Conservation (phyloP, 805 yeast species). For the Spathaspora hagerdaliae region DNA sequence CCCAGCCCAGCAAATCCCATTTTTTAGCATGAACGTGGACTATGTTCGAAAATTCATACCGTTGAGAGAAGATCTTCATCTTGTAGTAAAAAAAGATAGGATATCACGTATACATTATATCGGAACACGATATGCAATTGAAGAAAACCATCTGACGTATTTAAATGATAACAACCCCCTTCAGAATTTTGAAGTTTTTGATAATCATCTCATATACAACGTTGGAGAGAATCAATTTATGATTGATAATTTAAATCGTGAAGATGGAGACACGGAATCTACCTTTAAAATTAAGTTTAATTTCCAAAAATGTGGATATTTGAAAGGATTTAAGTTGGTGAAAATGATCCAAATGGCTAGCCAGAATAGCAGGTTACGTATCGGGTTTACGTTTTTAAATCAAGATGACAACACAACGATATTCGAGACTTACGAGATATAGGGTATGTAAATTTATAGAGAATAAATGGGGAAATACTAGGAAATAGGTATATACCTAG, state of each 20-base stretch:
- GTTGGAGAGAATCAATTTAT: conserved; percentile 1
- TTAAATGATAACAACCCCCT: conserved; percentile 5
- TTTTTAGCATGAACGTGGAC: not conserved
- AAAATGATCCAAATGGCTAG: conserved; percentile 5
- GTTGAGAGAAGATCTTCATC: not conserved
- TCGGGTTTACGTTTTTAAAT: conserved; percentile 7
- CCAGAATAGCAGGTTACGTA: not conserved
- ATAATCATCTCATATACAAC: conserved; percentile 7
- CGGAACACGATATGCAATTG: not conserved
- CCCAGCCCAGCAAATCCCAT: not conserved
- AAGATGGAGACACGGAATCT: not conserved
- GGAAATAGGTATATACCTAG: no score
- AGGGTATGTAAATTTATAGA: not conserved
- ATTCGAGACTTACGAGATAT: conserved; percentile 5
- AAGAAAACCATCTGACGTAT: not conserved
- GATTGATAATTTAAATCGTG: conserved; percentile 5
- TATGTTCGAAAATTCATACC: not conserved
- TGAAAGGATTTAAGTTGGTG: conserved; percentile 3
- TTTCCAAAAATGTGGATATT: conserved; percentile 5
- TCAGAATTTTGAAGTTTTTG: conserved; percentile 6
- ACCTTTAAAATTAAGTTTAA: conserved; percentile 2
- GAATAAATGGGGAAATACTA: no score
- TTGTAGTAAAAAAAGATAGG: not conserved
- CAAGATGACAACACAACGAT: conserved; percentile 1
- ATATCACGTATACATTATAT: not conserved